Conservation (phyloP, 208 protist species). For the Trypanosoma scelopori region DNA sequence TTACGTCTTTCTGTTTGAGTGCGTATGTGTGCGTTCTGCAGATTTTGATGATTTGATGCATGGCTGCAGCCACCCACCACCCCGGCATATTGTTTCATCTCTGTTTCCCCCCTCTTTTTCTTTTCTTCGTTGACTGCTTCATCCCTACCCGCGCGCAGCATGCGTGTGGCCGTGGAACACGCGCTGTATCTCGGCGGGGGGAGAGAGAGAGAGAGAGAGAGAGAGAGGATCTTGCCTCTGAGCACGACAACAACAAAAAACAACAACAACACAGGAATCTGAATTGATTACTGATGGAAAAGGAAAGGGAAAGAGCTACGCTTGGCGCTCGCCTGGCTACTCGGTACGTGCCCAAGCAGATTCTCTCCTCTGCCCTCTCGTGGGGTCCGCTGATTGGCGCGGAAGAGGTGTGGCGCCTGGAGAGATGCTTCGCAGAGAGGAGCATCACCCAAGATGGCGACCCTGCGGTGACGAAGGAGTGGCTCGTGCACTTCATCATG, state of each 20-base stretch:
- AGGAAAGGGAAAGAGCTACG: conserved; percentile 11
- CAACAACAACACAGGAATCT: not conserved
- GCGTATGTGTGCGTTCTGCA: too few species aligned
- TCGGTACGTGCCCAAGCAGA: conserved; percentile 75
- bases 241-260: not conserved
- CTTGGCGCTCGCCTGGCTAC: conserved; percentile 51
- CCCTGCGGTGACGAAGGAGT: conserved; percentile 55
- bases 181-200: too few species aligned
- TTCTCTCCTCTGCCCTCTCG: conserved; percentile 55
- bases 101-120: too few species aligned
- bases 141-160: too few species aligned
- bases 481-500: conserved; percentile 57
- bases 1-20: too few species aligned
- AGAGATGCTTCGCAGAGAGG: conserved; percentile 3
- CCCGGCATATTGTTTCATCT: too few species aligned
- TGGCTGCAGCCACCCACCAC: too few species aligned
- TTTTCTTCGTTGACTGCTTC: too few species aligned
- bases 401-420: conserved; percentile 37
- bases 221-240: too few species aligned
- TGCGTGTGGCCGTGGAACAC: too few species aligned
- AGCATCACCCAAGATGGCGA: conserved; percentile 40
- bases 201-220: too few species aligned
- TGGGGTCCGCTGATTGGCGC: conserved; percentile 56
- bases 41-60: too few species aligned
- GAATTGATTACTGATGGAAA: not conserved